Evolutionary conservation across 306 rosid species (phyloP), one percentile per base, ranked within the genome.

Genomic region (Canavalia ensiformis): DNA sequence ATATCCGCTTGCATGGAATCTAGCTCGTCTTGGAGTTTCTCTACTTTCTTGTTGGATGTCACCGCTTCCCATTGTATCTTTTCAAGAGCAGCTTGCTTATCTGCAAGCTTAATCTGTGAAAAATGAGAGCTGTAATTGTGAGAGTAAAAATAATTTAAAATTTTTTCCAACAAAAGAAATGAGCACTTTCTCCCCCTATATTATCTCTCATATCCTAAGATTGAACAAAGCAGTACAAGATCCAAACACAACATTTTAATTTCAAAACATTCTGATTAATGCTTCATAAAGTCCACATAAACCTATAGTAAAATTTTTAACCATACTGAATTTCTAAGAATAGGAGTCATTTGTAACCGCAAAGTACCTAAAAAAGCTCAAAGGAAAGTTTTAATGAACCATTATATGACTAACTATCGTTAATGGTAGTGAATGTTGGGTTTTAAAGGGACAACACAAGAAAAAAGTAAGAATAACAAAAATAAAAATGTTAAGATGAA

Each of bases 71-170:
- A 93, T 52, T 88, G 92, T 79, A 86, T 83, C 87, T 86, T 95
- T 78, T 95, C 99, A 75, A 95, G 85, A 10, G 92, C 92, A 81
- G 99, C 99, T 89, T 95, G 98, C 90, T 91, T 95, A 75, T 95
- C 99, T 62, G 99, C 99, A 75, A 95, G 98, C 86, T 87, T 93
- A 81, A 93, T 90, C 99, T 95, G 86, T 44, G 44, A 44, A 65
- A 76, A 76, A 82, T 3, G 18, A 70, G 37, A 50, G 10, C 12
- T 8, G 31, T 83, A 62, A 60, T 49, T 41, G 81, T 8, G 1
- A 49, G 74, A 79, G 12, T 69, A 46, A 8, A 44, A 64, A 18
- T 41, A 55, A 41, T 55, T 68, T 25, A 55, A 82, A 45, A 34
- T 7, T 68, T 58, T 56, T 6, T 7, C 49, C 29, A 51, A 41